Conservation (phyloP, 345 rosid genomes). For the Salix viminalis region DNA sequence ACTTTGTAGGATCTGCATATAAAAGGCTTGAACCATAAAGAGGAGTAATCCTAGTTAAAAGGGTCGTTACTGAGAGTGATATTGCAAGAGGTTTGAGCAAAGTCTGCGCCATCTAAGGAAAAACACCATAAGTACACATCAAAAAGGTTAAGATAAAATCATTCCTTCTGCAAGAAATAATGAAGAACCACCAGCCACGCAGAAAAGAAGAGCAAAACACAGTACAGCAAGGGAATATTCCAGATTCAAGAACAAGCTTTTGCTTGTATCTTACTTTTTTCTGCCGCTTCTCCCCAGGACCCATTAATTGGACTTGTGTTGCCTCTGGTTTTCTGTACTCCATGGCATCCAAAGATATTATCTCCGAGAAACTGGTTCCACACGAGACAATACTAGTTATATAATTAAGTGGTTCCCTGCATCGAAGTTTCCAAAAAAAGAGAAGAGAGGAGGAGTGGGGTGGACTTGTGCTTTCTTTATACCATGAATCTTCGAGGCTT, state of each 20-base stretch:
- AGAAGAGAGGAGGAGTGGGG: neutral
- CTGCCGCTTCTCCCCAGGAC: slow-evolving; percentile 61
- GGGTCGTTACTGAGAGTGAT: slow-evolving; percentile 61
- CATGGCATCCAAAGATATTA: neutral
- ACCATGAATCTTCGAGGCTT: neutral
- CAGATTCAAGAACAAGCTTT: slow-evolving; percentile 29
- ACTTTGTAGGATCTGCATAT: slow-evolving; percentile 50
- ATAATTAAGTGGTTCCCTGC: neutral
- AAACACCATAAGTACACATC: neutral
- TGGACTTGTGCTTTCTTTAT: neutral
- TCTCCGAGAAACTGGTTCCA: neutral
- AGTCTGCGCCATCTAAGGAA: slow-evolving; percentile 33
- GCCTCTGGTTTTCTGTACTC: neutral
- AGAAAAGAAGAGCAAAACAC: neutral
- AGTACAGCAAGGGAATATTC: neutral
- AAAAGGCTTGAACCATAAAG: slow-evolving; percentile 57
- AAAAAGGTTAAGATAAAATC: neutral
- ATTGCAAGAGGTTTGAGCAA: slow-evolving; percentile 57
- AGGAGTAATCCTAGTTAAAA: slow-evolving; percentile 56
- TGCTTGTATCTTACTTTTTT: slow-evolving; percentile 64
- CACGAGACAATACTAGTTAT: neutral
- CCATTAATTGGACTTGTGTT: slow-evolving; percentile 28
- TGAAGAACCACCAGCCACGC: neutral
- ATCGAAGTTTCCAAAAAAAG: neutral
- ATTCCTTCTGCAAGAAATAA: neutral